A percentile compares a stretch with the other conserved stretches of the same genome.
Evolutionary conservation across 805 yeast species (phyloP).

Genomic region (Sugiyamaella qingdaonensis): DNA sequence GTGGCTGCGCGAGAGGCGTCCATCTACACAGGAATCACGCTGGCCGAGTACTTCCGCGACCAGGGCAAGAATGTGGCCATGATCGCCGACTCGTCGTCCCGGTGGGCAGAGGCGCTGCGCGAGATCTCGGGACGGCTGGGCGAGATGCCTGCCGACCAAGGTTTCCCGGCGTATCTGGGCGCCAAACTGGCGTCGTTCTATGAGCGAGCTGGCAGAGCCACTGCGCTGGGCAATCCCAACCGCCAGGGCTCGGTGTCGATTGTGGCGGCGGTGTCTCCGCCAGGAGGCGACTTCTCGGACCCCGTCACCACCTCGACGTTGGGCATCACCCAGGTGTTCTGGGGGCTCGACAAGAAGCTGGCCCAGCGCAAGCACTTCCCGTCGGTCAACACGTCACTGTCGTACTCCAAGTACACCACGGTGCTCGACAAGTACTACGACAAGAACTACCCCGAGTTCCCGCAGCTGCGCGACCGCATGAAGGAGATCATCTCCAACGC

Average conservation of each 20-base stretch:
- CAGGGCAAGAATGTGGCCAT: conserved; percentile 98
- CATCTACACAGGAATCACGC: conserved; percentile 96
- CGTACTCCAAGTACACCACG: conserved; percentile 93
- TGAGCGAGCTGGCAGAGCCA: conserved; percentile 98
- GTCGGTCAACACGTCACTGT: conserved; percentile 91
- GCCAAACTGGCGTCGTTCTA: conserved; percentile 98
- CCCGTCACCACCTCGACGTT: conserved; percentile 98
- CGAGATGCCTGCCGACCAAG: conserved; percentile 99
- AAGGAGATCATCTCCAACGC: conserved; percentile 94
- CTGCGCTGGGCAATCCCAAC: conserved; percentile 92
- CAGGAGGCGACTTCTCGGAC: conserved; percentile 99
- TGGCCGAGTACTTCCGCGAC: conserved; percentile 99
- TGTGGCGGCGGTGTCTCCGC: conserved; percentile 99
- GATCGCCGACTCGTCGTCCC: conserved; percentile 99
- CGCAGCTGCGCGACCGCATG: conserved; percentile 82
- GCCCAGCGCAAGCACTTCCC: conserved; percentile 99
- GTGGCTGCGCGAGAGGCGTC: conserved; percentile 99
- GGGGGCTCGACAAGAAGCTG: conserved; percentile 99
- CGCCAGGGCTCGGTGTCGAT: conserved; percentile 98
- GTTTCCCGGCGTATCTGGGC: conserved; percentile 99
- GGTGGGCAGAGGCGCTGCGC: conserved; percentile 99
- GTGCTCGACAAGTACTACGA: conserved; percentile 85
- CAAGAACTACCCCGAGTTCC: conserved; percentile 83
- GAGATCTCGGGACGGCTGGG: conserved; percentile 99
- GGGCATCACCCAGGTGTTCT: conserved; percentile 99